phyloP scores from a whole-genome alignment of 2,329 filamentous ascomycete species.

The Aspergillus pseudonomiae region DNA sequence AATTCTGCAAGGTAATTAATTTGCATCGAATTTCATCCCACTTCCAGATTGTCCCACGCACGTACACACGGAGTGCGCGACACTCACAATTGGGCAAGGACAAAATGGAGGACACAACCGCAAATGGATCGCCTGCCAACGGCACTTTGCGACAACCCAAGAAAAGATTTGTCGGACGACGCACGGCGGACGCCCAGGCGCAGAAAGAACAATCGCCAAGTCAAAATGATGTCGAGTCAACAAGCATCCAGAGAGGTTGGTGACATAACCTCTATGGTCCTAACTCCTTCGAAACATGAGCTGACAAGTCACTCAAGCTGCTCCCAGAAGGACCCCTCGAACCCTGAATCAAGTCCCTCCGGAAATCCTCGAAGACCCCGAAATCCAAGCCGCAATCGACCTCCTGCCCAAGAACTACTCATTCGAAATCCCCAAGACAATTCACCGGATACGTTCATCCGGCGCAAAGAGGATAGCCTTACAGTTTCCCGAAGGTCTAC shows the following conservation, averaged over 20 bases:
- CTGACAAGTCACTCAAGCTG: slow-evolving; percentile 56
- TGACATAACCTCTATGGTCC: slow-evolving; percentile 8
- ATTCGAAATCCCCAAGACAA: slow-evolving; percentile 98
- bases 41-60: slow-evolving; percentile 3
- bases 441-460: slow-evolving; percentile 84
- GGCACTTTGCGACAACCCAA: slow-evolving; percentile 68
- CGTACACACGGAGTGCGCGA: too few species aligned
- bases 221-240: slow-evolving; percentile 65
- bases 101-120: slow-evolving; percentile 15
- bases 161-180: slow-evolving; percentile 87
- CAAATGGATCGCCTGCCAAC: slow-evolving; percentile 5
- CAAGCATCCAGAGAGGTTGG: slow-evolving; percentile 51
- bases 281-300: not conserved
- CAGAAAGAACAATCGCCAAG: slow-evolving; percentile 61
- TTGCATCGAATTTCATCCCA: slow-evolving; percentile 19
- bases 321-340: slow-evolving; percentile 72
- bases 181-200: slow-evolving; percentile 62
- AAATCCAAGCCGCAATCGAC: slow-evolving; percentile 82
- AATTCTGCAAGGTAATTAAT: not conserved
- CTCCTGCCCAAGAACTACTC: slow-evolving; percentile 95
- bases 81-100: not conserved
- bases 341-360: slow-evolving; percentile 89
- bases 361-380: slow-evolving; percentile 81
- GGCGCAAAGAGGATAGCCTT: slow-evolving; percentile 82
- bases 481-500: slow-evolving; percentile 95